These are phyloP conservation scores for Trichoderma virens DNA, from an alignment of 495 filamentous ascomycete genomes.

Conservation along the genomic window DNA sequence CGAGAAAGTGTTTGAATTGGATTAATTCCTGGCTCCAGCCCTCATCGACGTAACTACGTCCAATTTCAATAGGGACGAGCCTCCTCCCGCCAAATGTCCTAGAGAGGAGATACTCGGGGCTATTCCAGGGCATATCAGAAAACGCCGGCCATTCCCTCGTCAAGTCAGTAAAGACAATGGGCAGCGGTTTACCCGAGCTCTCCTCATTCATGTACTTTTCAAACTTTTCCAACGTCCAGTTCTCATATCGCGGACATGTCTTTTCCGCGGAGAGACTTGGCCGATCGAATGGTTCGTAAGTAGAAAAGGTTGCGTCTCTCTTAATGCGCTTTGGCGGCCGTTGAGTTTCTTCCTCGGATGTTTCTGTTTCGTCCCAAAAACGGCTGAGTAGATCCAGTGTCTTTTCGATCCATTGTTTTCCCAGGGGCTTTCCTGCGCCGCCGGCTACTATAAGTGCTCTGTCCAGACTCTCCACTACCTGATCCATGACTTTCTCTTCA, in stretches of 20 bases:
- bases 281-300: not conserved
- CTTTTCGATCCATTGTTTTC: constrained; percentile 53
- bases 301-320: not conserved
- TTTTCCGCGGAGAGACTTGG: not conserved
- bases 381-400: constrained; percentile 38
- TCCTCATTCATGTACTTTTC: constrained; percentile 47
- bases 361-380: not conserved
- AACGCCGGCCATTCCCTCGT: constrained; percentile 72
- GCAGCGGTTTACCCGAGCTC: constrained; percentile 33
- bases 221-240: constrained; percentile 54
- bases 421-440: constrained; percentile 42
- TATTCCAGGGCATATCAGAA: constrained; percentile 60
- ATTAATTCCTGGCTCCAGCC: constrained; percentile 83
- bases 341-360: not conserved
- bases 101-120: constrained; percentile 63
- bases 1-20: constrained; percentile 64
- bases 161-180: constrained; percentile 61
- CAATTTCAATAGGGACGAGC: constrained; percentile 84
- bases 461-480: constrained; percentile 62
- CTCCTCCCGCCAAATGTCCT: constrained; percentile 70
- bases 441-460: constrained; percentile 78
- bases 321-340: constrained; percentile 19
- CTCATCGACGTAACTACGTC: constrained; percentile 77
- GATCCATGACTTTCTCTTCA: constrained; percentile 29
- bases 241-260: constrained; percentile 17